phyloP scores from a whole-genome alignment of 306 rosid genomes.

The cucumber (Cucumis sativus) region DNA sequence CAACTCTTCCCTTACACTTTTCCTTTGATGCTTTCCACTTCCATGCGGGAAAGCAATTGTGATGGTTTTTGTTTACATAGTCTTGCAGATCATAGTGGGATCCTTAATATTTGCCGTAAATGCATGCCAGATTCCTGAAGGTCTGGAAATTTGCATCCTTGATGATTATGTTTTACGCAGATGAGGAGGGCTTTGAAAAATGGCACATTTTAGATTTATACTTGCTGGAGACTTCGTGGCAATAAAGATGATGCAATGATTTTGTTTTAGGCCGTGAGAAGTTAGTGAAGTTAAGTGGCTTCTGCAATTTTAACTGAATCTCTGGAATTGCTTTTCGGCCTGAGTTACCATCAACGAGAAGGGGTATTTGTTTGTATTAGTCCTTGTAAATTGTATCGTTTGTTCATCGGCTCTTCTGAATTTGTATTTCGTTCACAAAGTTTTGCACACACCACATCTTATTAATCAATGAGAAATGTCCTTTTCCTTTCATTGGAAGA shows the following conservation, averaged over 20 bases:
- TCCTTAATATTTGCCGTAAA: background rate
- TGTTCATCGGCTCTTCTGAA: background rate
- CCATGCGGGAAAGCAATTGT: background rate
- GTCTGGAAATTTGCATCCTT: background rate
- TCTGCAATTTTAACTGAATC: background rate
- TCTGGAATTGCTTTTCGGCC: background rate
- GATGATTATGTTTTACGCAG: background rate
- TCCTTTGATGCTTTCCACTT: background rate
- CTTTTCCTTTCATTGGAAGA: background rate
- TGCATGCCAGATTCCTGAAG: slow-evolving; percentile 1
- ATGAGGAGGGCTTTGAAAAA: background rate
- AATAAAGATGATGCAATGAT: background rate
- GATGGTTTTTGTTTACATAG: background rate
- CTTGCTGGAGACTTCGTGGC: background rate
- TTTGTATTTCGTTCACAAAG: background rate
- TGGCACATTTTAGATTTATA: background rate
- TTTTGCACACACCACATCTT: background rate
- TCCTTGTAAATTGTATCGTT: background rate
- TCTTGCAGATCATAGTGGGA: background rate
- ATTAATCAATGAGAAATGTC: background rate
- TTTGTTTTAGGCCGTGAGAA: background rate
- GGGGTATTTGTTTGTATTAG: background rate
- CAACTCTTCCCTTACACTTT: background rate
- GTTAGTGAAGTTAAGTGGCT: background rate
- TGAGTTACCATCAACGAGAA: background rate